phyloP scores from a whole-genome alignment of 768 basidiomycete genomes.

The Lentinula raphanica region DNA sequence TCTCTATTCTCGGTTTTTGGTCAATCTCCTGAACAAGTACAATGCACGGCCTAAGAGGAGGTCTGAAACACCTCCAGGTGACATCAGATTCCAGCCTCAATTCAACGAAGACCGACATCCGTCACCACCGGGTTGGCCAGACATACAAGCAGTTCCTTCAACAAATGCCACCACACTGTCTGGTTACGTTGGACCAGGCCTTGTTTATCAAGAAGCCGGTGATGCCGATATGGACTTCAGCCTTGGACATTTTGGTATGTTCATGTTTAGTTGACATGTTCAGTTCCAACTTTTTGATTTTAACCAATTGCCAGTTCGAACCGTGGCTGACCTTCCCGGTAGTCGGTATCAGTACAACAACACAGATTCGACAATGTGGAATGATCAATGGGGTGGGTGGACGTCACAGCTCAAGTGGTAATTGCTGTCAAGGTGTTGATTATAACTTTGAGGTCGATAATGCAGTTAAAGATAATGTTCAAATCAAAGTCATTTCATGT shows the following conservation, averaged over 20 bases:
- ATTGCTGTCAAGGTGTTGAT: too few species aligned
- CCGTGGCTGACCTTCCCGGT: slow-evolving; percentile 22
- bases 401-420: background rate
- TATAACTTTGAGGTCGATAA: too few species aligned
- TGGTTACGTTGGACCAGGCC: slow-evolving; percentile 4
- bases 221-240: slow-evolving; percentile 44
- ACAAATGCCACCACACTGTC: background rate
- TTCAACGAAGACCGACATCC: slow-evolving; percentile 17
- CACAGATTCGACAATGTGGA: background rate
- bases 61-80: slow-evolving; percentile 4
- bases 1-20: slow-evolving; percentile 53
- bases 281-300: background rate
- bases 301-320: slow-evolving; percentile 21
- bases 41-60: background rate
- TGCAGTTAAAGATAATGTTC: too few species aligned
- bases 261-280: background rate
- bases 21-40: slow-evolving; percentile 40
- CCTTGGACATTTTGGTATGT: slow-evolving; percentile 32
- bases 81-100: slow-evolving; percentile 15
- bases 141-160: slow-evolving; percentile 22
- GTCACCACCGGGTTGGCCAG: slow-evolving; percentile 39
- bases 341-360: background rate
- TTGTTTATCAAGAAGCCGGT: slow-evolving; percentile 14
- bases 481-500: too few species aligned
- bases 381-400: slow-evolving; percentile 2